phyloP scores from a whole-genome alignment of 1,139 yeast species.

The Pneumocystis canis region DNA sequence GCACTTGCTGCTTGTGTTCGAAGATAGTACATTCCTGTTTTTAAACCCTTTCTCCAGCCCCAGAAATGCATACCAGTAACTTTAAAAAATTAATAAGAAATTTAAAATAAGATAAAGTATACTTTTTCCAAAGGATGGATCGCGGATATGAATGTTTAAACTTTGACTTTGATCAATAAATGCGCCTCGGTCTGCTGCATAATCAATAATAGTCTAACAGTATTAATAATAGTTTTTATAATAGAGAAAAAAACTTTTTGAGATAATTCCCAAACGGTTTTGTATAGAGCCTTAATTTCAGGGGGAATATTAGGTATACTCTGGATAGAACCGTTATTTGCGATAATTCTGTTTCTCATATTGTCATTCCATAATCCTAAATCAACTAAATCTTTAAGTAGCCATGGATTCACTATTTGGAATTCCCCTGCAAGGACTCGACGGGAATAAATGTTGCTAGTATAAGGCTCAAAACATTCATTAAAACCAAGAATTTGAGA shows the following conservation, averaged over 20 bases:
- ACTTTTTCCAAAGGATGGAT: slow-evolving; percentile 74
- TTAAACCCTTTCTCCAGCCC: slow-evolving; percentile 92
- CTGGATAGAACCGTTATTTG: slow-evolving; percentile 79
- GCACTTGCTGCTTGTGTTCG: slow-evolving; percentile 92
- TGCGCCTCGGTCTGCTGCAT: slow-evolving; percentile 92
- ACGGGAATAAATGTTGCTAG: slow-evolving; percentile 75
- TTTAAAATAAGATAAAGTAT: neutral
- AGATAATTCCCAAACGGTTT: slow-evolving; percentile 93
- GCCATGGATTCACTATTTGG: slow-evolving; percentile 74
- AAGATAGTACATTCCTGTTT: slow-evolving; percentile 95
- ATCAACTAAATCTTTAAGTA: slow-evolving; percentile 67
- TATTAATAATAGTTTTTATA: neutral
- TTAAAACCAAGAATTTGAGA: slow-evolving; percentile 80
- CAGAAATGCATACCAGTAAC: slow-evolving; percentile 95
- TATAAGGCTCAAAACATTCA: slow-evolving; percentile 85
- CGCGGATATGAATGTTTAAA: slow-evolving; percentile 67
- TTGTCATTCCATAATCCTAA: slow-evolving; percentile 68
- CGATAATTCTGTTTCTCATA: slow-evolving; percentile 66
- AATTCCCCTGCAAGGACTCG: slow-evolving; percentile 81
- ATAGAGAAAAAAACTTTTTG: slow-evolving; percentile 36
- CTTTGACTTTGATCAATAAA: slow-evolving; percentile 92
- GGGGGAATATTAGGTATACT: slow-evolving; percentile 59
- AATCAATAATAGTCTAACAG: slow-evolving; percentile 51
- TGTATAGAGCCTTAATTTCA: slow-evolving; percentile 63
- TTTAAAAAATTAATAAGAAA: slow-evolving; percentile 7